A percentile compares a stretch with the other conserved stretches of the same genome.
phyloP scores from a whole-genome alignment of 805 yeast species.

The Ogataea paraovalis region DNA sequence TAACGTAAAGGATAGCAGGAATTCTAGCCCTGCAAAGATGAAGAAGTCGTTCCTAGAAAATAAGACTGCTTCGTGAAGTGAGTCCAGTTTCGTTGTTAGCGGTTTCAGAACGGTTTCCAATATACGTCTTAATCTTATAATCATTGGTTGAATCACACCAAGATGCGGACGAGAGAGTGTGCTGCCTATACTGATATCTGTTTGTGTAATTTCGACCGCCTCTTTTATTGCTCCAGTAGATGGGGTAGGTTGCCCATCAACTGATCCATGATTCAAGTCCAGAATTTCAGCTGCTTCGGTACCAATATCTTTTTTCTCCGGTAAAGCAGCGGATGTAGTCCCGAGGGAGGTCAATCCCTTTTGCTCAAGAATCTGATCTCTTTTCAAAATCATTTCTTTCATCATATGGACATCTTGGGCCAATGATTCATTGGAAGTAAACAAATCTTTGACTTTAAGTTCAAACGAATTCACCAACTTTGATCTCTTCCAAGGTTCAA shows the following conservation, averaged over 20 bases:
- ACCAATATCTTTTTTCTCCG: background rate
- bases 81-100: background rate
- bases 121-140: background rate
- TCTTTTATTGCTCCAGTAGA: no score
- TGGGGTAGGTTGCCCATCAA: background rate
- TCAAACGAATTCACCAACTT: conserved; percentile 82
- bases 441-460: conserved; percentile 58
- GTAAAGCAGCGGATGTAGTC: background rate
- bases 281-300: background rate
- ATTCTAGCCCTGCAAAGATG: background rate
- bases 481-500: conserved; percentile 93
- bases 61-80: background rate
- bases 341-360: background rate
- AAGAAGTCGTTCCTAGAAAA: background rate
- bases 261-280: background rate
- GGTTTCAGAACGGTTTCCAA: background rate
- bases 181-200: no score
- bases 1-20: background rate
- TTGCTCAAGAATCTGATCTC: conserved; percentile 4
- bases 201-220: no score
- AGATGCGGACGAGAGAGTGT: background rate
- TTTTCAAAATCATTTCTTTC: conserved; percentile 13
- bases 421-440: conserved; percentile 33
- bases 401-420: conserved; percentile 14
- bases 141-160: background rate